These are phyloP conservation scores for Diphasiastrum complanatum DNA, from an alignment of 83 land plant genomes.

Conservation along the genomic window DNA sequence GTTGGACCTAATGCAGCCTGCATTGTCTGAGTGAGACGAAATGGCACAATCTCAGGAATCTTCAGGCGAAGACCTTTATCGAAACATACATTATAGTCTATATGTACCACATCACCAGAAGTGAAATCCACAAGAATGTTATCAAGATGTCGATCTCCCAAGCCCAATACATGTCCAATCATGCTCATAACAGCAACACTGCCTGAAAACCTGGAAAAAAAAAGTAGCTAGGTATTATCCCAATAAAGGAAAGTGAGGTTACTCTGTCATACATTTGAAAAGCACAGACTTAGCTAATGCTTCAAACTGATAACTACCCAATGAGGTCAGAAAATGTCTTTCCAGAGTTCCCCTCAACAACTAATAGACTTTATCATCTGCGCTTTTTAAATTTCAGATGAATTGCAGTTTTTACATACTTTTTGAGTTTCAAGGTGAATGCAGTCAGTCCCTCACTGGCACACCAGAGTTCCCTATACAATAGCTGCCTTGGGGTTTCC, in stretches of 20 bases:
- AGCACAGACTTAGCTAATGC: too few relatives aligned
- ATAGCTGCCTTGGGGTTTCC: slow-evolving; percentile 85
- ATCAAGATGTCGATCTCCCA: slow-evolving; percentile 97
- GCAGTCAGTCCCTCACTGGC: slow-evolving; percentile 91
- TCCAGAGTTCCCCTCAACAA: too few relatives aligned
- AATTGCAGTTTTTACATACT: slow-evolving; percentile 34
- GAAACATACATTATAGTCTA: slow-evolving; percentile 98
- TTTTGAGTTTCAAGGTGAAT: slow-evolving; percentile 61
- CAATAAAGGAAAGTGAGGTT: neutral
- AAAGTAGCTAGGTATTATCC: neutral
- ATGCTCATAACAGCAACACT: slow-evolving; percentile 97
- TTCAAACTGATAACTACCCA: too few relatives aligned
- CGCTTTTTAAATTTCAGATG: too few relatives aligned
- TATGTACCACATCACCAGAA: slow-evolving; percentile 92
- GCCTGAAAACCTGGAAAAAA: slow-evolving; percentile 66
- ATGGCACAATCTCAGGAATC: slow-evolving; percentile 98
- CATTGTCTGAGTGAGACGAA: slow-evolving; percentile 94
- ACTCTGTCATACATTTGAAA: neutral
- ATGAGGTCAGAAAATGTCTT: too few relatives aligned
- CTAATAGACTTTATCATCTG: too few relatives aligned
- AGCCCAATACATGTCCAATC: slow-evolving; percentile 86
- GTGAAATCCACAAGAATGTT: slow-evolving; percentile 87
- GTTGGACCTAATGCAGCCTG: slow-evolving; percentile 90
- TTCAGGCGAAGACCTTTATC: slow-evolving; percentile 94
- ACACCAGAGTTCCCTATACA: slow-evolving; percentile 95